phyloP scores from a whole-genome alignment of 192 early-diverging fungal genomes.

The Chytriomyces sp. region DNA sequence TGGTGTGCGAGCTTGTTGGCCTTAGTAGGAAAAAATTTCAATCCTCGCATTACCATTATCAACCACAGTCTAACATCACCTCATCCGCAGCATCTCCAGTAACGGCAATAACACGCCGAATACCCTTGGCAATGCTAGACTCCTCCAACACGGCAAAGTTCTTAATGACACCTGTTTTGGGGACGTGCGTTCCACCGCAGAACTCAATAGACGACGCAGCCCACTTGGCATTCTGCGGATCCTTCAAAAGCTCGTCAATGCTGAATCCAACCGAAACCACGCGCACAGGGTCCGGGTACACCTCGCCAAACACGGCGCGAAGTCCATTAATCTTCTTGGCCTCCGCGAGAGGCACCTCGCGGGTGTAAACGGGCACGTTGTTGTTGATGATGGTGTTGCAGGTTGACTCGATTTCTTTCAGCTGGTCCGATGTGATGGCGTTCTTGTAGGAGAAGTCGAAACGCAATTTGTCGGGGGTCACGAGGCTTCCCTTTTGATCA shows the following conservation, averaged over 20 bases:
- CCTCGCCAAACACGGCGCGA: constrained; percentile 96
- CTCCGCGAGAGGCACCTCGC: constrained; percentile 79
- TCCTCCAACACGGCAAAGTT: constrained; percentile 87
- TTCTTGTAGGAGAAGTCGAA: constrained; percentile 90
- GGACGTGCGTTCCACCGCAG: constrained; percentile 97
- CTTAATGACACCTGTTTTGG: constrained; percentile 87
- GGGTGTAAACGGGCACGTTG: constrained; percentile 75
- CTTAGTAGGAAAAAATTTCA: constrained; percentile 23
- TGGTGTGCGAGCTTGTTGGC: constrained; percentile 69
- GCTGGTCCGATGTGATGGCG: constrained; percentile 66
- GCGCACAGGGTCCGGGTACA: constrained; percentile 96
- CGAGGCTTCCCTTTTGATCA: constrained; percentile 96
- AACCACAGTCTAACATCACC: constrained; percentile 6
- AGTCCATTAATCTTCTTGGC: constrained; percentile 89
- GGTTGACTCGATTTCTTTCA: constrained; percentile 74
- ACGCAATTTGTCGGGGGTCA: constrained; percentile 92
- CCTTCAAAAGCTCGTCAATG: constrained; percentile 80
- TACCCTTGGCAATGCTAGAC: constrained; percentile 90
- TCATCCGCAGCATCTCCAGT: constrained; percentile 87
- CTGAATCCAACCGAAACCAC: constrained; percentile 92
- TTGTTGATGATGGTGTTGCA: constrained; percentile 75
- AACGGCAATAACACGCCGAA: constrained; percentile 91
- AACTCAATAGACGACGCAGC: constrained; percentile 86
- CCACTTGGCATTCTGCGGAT: constrained; percentile 83
- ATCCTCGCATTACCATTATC: not conserved